Evolutionary conservation across 805 yeast species (phyloP), one percentile per base, ranked within the genome.

Genomic region (Metschnikowia henanensis): DNA sequence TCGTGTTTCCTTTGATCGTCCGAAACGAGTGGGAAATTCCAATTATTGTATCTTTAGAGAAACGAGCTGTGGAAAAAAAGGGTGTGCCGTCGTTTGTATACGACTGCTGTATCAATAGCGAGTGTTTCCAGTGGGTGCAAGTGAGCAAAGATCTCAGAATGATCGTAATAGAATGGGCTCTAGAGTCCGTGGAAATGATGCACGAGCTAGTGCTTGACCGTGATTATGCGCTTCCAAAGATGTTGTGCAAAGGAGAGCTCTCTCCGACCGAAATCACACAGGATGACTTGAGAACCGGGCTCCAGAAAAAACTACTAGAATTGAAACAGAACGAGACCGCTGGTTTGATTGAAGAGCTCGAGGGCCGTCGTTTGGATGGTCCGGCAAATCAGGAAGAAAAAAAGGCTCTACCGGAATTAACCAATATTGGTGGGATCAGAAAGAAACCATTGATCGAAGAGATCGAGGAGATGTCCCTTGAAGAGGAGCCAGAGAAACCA

Each of bases 121-220:
- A 65, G 28, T 80, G 90, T 37, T 73, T 83, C 66, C 65, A 68
- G 33, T 83, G 91, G 84, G 74, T 83, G 25, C 70, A 76, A 33
- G 53, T 73, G 31, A 84, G 83, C 50, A 52, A 65, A 1, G 85
- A 85, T 39, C 70, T 89, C 43, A 71, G 80, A 46, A 72, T 80
- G 36, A 83, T 89, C 12, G 59, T 87, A 37, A 76, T 85, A 6
- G 96, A 88, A 58, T 88, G 96, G 85, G 84, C 95, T 55, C 60
- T 89, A 31, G 95, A 88, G 57, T 77, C 90, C 9, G 80, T 87
- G 3, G 96, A 88, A 59, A 65, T 82, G 46, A 67, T 72, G 37
- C 59, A 63, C 47, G 62, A 55, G 21, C 39, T 81, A 2, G 62
- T 67, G 4, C 68, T 90, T 15, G 86, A 84, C 43, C 66, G 96